phyloP scores from a whole-genome alignment of 2,329 filamentous ascomycete species.

The Verticillium dahliae region DNA sequence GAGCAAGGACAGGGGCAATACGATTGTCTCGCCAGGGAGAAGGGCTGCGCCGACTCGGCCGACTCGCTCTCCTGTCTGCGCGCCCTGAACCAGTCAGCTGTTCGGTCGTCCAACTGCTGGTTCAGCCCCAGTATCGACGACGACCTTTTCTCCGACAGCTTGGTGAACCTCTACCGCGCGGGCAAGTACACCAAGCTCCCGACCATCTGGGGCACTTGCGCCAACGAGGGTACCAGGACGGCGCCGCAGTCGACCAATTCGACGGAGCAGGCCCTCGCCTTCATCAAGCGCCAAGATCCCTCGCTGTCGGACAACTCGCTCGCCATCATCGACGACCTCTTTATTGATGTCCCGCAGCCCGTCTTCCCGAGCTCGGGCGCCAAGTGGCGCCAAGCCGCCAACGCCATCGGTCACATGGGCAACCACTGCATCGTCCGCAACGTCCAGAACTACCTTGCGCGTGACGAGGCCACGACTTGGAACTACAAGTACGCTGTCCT shows the following conservation, averaged over 20 bases:
- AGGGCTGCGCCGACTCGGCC: conserved; percentile 12
- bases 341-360: conserved; percentile 25
- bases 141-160: conserved; percentile 40
- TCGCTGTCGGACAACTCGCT: conserved; percentile 23
- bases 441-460: conserved; percentile 19
- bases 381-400: conserved; percentile 29
- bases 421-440: conserved; percentile 28
- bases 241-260: conserved; percentile 22
- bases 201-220: conserved; percentile 36
- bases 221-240: conserved; percentile 29
- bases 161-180: conserved; percentile 36
- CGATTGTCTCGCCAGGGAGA: conserved; percentile 32
- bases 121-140: conserved; percentile 41
- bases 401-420: conserved; percentile 26
- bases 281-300: conserved; percentile 26
- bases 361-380: conserved; percentile 22
- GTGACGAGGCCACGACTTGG: conserved; percentile 38
- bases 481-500: conserved; percentile 66
- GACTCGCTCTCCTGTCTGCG: conserved; percentile 15
- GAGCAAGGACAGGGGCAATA: conserved; percentile 39
- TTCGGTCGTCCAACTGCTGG: conserved; percentile 16
- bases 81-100: conserved; percentile 10
- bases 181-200: conserved; percentile 49
- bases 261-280: conserved; percentile 22
- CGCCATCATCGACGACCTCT: conserved; percentile 23